Base-by-base conservation (phyloP, 345 rosid species). In the Salix dunnii region DNA sequence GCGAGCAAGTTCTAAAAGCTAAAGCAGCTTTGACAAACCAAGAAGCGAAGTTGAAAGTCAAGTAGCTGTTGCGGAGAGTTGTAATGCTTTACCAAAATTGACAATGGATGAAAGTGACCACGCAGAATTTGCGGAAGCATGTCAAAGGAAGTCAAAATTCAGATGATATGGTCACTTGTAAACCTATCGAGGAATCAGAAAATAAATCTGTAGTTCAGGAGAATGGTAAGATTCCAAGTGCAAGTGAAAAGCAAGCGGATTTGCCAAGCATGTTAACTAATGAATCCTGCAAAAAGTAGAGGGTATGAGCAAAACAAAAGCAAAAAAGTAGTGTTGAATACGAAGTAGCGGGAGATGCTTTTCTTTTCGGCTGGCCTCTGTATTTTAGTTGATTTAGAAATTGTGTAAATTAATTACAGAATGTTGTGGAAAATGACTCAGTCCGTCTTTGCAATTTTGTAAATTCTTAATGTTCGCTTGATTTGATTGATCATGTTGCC, bases 61-160 rank as follows among this genome's bases (percentile, higher is more conserved):
- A 43, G 79, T 13, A 46, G 78, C 77, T 60, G 67, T 74, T 40
- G 78, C 68, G 6, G 78, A 73, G 66, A 80, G 78, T 80, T 72
- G 83, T 49, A 64, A 82, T 71, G 77, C 65, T 68, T 46, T 62
- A 21, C 46, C 28, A 38, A 75, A 77, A 51, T 49, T 58, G 80
- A 77, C 79, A 55, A 74, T 65, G 70, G 67, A 33, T 36, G 80
- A 76, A 67, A 67, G 72, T 76, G 76, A 79, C 72, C 73, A 28
- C 70, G 72, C 67, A 25, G 67, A 38, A 27, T 60, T 48, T 30
- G 48, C 11, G 16, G 28, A 80, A 84, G 67, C 73, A 25, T 48
- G 72, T 30, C 72, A 76, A 82, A 74, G 82, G 68, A 33, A 86
- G 78, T 78, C 74, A 74, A 70, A 77, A 77, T 48, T 77, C 35